These are phyloP conservation scores for Gossypium stocksii DNA, from an alignment of 345 rosid genomes.

Conservation along the genomic window DNA sequence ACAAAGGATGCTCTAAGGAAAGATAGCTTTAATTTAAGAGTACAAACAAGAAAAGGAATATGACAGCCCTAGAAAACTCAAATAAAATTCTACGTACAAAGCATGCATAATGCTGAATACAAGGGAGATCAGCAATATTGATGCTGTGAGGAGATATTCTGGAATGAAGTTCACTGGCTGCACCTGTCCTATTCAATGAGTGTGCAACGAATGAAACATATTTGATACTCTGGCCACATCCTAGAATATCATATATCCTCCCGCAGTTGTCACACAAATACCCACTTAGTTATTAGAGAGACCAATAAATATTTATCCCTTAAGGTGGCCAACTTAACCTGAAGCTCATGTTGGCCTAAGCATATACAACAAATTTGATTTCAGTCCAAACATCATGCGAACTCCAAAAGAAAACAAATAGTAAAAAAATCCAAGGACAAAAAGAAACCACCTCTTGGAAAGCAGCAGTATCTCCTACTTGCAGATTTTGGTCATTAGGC, in stretches of 20 bases:
- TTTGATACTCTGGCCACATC: not conserved
- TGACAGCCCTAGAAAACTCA: not conserved
- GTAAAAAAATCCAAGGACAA: not conserved
- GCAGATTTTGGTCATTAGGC: slow-evolving; percentile 73
- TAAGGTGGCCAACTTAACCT: not conserved
- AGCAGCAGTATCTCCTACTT: slow-evolving; percentile 40
- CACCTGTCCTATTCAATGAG: not conserved
- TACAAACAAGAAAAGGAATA: not conserved
- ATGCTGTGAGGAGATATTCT: not conserved
- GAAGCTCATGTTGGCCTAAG: not conserved
- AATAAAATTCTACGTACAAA: not conserved
- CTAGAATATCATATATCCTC: not conserved
- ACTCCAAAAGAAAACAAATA: not conserved
- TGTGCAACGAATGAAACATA: not conserved
- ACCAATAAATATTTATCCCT: not conserved
- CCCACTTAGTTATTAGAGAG: not conserved
- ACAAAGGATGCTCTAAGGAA: not conserved
- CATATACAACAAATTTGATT: not conserved
- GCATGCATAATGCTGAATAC: not conserved
- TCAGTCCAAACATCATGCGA: not conserved
- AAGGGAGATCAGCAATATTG: not conserved
- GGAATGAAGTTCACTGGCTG: not conserved
- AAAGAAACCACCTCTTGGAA: slow-evolving; percentile 55
- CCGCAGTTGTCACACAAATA: slow-evolving; percentile 2
- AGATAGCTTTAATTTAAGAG: not conserved